Percentiles rank a stretch among this genome's conserved stretches.
These are phyloP conservation scores for Leccinum obscurum DNA, from an alignment of 768 basidiomycete species.

Conservation along the genomic window DNA sequence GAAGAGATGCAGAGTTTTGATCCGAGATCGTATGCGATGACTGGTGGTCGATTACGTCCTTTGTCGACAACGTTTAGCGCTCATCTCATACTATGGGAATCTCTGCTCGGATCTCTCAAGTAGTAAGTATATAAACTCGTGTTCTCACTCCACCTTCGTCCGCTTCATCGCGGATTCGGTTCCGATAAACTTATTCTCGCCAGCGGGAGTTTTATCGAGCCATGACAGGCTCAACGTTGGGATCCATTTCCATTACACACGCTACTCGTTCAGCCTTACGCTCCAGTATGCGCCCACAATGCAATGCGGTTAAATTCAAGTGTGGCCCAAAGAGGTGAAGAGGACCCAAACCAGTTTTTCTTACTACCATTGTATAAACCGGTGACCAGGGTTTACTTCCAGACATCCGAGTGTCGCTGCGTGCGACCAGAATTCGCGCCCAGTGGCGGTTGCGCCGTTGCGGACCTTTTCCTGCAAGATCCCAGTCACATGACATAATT, in stretches of 20 bases:
- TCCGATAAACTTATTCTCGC: not conserved
- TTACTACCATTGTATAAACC: not conserved
- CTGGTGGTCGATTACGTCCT: not conserved
- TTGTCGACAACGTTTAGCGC: not conserved
- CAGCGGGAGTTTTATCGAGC: not conserved
- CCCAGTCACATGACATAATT: conserved; percentile 16
- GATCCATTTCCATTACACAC: not conserved
- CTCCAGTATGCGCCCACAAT: not conserved
- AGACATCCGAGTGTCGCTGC: not conserved
- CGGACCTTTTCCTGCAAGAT: conserved; percentile 8
- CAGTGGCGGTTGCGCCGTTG: not conserved
- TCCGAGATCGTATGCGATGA: not conserved
- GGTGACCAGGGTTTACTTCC: not conserved
- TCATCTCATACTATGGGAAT: not conserved
- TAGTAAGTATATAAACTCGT: not conserved
- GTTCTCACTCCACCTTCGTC: not conserved
- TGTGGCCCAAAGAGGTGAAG: not conserved
- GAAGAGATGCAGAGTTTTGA: not conserved
- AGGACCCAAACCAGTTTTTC: not conserved
- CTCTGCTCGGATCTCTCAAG: not conserved
- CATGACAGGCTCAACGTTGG: not conserved
- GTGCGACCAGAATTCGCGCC: not conserved
- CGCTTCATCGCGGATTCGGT: not conserved
- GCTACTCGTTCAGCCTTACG: not conserved
- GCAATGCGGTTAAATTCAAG: not conserved